Conservation (phyloP, 495 filamentous ascomycete species). For the Cryomyces antarcticus region DNA sequence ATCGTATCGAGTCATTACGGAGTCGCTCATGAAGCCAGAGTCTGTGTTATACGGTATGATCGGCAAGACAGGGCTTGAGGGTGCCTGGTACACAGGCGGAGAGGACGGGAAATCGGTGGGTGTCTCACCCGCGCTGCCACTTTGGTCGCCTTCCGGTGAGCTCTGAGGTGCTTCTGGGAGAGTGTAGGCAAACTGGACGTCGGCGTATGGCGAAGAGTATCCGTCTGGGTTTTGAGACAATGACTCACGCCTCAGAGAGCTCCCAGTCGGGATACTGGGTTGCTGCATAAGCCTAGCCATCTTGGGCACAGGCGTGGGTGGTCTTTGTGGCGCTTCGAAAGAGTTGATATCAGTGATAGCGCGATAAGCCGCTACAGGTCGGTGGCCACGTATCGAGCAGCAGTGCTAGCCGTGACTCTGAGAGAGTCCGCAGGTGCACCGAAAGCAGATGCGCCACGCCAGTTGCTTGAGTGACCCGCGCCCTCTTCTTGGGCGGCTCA, state of each 20-base stretch:
- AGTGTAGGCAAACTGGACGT: slow-evolving; percentile 1
- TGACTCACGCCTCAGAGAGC: too few relatives aligned
- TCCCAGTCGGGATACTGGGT: too few relatives aligned
- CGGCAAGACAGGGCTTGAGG: slow-evolving; percentile 59
- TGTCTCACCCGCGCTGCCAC: slow-evolving; percentile 31
- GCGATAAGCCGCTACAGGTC: slow-evolving; percentile 45
- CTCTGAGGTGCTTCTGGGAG: slow-evolving; percentile 29
- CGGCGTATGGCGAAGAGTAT: background rate
- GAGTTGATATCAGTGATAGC: slow-evolving; percentile 27
- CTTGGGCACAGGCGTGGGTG: slow-evolving; percentile 42
- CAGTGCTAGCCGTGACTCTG: slow-evolving; percentile 71
- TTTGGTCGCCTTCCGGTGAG: slow-evolving; percentile 31
- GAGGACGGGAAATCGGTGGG: slow-evolving; percentile 54
- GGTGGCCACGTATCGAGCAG: slow-evolving; percentile 74
- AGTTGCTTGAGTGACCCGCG: slow-evolving; percentile 47
- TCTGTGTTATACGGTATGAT: slow-evolving; percentile 34
- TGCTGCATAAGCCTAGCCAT: too few relatives aligned
- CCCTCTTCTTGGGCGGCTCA: slow-evolving; percentile 41
- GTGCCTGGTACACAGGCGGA: slow-evolving; percentile 42
- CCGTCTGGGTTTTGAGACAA: background rate
- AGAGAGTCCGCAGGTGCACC: slow-evolving; percentile 50
- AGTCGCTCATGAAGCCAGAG: slow-evolving; percentile 66
- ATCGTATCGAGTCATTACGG: slow-evolving; percentile 34
- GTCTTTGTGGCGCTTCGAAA: slow-evolving; percentile 57
- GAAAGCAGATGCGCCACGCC: slow-evolving; percentile 45